A percentile compares a stretch with the other conserved stretches of the same genome.
Conservation (phyloP, 1,284 basidiomycete species). For the Xerocomus minutiporus region DNA sequence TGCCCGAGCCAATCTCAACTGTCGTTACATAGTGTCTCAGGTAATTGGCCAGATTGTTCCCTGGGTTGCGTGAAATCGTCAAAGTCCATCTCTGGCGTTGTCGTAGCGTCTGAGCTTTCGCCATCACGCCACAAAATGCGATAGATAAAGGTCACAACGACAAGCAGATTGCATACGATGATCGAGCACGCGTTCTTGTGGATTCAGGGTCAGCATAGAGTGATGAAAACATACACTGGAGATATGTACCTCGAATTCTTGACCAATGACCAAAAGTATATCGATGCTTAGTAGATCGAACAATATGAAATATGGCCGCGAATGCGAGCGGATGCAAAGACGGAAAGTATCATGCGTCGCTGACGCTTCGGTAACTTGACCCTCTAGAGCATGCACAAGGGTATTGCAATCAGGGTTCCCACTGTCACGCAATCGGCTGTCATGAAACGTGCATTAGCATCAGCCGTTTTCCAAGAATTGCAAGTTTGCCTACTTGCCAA, state of each 20-base stretch:
- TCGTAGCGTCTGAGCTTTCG: background rate
- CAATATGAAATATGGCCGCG: constrained; percentile 10
- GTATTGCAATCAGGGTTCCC: constrained; percentile 9
- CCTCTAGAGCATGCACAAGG: constrained; percentile 17
- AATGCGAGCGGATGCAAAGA: constrained; percentile 16
- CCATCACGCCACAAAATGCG: background rate
- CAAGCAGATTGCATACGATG: constrained; percentile 21
- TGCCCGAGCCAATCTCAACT: background rate
- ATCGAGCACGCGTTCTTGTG: constrained; percentile 7
- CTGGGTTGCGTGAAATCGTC: constrained; percentile 6
- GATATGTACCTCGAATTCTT: constrained; percentile 5
- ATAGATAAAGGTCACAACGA: constrained; percentile 20
- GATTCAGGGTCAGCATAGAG: background rate
- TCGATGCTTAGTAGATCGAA: background rate
- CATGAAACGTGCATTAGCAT: background rate
- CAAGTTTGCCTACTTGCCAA: background rate
- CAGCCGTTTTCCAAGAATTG: background rate
- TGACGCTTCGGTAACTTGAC: constrained; percentile 14
- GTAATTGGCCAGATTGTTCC: background rate
- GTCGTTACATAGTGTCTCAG: background rate
- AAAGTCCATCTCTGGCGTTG: background rate
- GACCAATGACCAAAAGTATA: background rate
- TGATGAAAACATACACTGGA: too few species aligned
- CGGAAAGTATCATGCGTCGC: constrained; percentile 16
- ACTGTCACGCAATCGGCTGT: constrained; percentile 13